Percentiles rank a stretch among this genome's conserved stretches.
These are phyloP conservation scores for Scheffersomyces ergatensis DNA, from an alignment of 805 yeast species.

Conservation along the genomic window DNA sequence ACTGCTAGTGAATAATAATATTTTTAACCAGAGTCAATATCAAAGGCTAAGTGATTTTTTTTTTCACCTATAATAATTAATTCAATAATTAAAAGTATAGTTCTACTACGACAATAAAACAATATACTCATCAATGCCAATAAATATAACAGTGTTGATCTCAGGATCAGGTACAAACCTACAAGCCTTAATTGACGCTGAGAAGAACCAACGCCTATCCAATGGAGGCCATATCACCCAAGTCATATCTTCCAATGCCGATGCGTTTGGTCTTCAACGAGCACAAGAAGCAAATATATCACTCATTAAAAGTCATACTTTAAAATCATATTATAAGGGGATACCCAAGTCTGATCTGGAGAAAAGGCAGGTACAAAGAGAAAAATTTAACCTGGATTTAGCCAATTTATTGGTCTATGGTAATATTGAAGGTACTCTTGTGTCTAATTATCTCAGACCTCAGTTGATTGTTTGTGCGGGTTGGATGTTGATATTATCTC, in stretches of 20 bases:
- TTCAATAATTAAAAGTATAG: no score
- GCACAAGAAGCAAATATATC: slow-evolving; percentile 71
- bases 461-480: slow-evolving; percentile 96
- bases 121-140: no score
- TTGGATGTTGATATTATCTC: slow-evolving; percentile 92
- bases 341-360: slow-evolving; percentile 66
- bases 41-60: no score
- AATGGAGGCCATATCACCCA: slow-evolving; percentile 52
- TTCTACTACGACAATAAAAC: no score
- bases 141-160: slow-evolving; percentile 67
- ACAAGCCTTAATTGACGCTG: slow-evolving; percentile 88
- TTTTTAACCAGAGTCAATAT: no score
- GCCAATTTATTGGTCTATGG: slow-evolving; percentile 64
- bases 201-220: slow-evolving; percentile 36
- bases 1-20: no score
- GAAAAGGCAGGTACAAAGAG: slow-evolving; percentile 61
- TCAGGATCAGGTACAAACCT: slow-evolving; percentile 96
- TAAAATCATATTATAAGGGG: slow-evolving; percentile 72
- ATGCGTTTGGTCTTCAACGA: slow-evolving; percentile 85
- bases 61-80: no score
- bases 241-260: slow-evolving; percentile 81
- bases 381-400: slow-evolving; percentile 72
- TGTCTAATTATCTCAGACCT: slow-evolving; percentile 49
- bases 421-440: slow-evolving; percentile 26
- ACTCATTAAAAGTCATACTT: slow-evolving; percentile 59